These are phyloP conservation scores for Nannizziopsis barbatae DNA, from an alignment of 2,329 filamentous ascomycete species.

Conservation along the genomic window DNA sequence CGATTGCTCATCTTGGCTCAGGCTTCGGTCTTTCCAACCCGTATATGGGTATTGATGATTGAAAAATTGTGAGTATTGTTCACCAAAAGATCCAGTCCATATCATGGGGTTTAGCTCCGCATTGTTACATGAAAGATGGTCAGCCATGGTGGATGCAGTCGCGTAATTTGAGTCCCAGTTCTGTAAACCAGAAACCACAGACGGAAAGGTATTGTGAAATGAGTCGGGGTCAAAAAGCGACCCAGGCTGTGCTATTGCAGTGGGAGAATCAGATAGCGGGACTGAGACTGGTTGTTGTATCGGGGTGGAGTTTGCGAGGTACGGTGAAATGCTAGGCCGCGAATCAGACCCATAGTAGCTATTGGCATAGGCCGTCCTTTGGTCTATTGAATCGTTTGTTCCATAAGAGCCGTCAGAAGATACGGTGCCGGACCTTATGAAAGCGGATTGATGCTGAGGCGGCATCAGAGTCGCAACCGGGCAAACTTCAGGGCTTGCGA, in stretches of 20 bases:
- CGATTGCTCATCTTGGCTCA: conserved; percentile 69
- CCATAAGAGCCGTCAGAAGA: conserved; percentile 2
- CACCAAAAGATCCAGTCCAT: conserved; percentile 34
- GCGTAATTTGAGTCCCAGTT: conserved; percentile 35
- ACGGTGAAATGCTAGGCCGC: conserved; percentile 15
- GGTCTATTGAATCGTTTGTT: background rate
- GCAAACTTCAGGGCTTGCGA: conserved; percentile 32
- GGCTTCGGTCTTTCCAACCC: conserved; percentile 49
- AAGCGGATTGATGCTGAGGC: background rate
- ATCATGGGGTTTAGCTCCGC: conserved; percentile 31
- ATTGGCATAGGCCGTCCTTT: background rate
- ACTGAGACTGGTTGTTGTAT: conserved; percentile 15
- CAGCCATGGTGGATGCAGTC: conserved; percentile 28
- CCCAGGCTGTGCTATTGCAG: conserved; percentile 9
- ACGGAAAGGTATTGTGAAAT: conserved; percentile 32
- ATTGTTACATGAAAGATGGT: conserved; percentile 27
- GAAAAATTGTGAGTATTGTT: conserved; percentile 40
- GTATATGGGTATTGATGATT: conserved; percentile 37
- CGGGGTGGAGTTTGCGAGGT: background rate
- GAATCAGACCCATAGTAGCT: conserved; percentile 8
- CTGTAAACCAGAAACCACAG: conserved; percentile 30
- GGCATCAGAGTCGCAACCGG: conserved; percentile 19
- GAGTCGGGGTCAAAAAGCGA: conserved; percentile 28
- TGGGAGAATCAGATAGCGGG: conserved; percentile 15
- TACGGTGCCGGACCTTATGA: background rate